Percentiles rank a stretch among this genome's conserved stretches.
Conservation (phyloP, 192 early-diverging fungal genomes). For the Coemansia guatemalensis region DNA sequence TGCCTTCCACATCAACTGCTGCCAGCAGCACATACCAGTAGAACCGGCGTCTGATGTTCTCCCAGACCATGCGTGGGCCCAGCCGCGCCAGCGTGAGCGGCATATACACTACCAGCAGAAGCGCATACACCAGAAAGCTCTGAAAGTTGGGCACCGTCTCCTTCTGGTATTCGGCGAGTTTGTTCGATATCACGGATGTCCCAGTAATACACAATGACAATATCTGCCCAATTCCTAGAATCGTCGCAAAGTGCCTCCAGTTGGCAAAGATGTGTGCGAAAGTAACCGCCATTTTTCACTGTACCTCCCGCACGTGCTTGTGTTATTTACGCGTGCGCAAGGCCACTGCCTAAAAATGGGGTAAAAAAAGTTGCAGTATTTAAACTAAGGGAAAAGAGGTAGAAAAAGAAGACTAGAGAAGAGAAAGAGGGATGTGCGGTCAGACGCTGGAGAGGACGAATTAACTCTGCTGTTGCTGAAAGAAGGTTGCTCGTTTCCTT, state of each 20-base stretch:
- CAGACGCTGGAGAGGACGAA: too few species aligned
- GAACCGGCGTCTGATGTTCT: constrained; percentile 41
- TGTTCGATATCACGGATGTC: constrained; percentile 65
- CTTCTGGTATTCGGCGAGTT: constrained; percentile 58
- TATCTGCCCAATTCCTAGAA: constrained; percentile 62
- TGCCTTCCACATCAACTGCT: constrained; percentile 78
- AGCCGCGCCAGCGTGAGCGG: constrained; percentile 46
- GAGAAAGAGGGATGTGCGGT: not conserved
- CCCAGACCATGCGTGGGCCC: constrained; percentile 40
- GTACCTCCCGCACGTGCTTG: constrained; percentile 17
- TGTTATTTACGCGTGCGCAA: not conserved
- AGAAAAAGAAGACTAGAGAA: constrained; percentile 7
- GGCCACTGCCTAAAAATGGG: constrained; percentile 51
- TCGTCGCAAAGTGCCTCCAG: constrained; percentile 53
- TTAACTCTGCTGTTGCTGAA: too few species aligned
- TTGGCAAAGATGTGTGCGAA: constrained; percentile 10
- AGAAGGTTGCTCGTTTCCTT: not conserved
- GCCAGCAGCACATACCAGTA: constrained; percentile 62
- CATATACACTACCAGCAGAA: constrained; percentile 54
- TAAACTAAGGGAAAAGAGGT: constrained; percentile 22
- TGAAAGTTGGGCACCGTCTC: constrained; percentile 69
- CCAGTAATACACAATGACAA: constrained; percentile 76
- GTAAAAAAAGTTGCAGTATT: constrained; percentile 51
- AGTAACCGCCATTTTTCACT: constrained; percentile 43
- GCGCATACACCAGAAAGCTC: constrained; percentile 66